phyloP scores from a whole-genome alignment of 2,329 filamentous ascomycete genomes.

The Trichophyton schoenleinii region DNA sequence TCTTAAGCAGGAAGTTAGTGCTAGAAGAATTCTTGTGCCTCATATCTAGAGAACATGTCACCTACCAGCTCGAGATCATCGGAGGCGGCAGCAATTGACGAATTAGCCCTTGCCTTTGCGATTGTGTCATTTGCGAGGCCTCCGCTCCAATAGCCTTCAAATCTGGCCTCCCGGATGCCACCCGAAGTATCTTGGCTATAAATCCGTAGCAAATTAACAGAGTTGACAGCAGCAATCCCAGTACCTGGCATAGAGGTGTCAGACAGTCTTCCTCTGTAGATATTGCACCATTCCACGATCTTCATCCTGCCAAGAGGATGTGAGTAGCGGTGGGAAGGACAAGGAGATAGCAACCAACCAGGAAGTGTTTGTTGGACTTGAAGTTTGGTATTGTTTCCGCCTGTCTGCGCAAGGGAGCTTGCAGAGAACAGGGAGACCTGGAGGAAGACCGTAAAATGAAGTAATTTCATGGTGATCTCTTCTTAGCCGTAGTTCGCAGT shows the following conservation, averaged over 20 bases:
- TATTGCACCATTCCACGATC: background rate
- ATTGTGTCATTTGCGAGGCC: background rate
- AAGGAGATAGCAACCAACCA: background rate
- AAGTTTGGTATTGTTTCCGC: background rate
- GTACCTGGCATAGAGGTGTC: background rate
- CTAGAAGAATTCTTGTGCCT: background rate
- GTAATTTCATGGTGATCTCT: background rate
- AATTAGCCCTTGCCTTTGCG: background rate
- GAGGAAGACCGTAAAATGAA: background rate
- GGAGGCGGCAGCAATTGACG: background rate
- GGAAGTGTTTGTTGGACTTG: background rate
- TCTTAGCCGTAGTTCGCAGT: background rate
- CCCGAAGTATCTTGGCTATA: slow-evolving; percentile 1
- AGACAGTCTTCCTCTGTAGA: background rate
- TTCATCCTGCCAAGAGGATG: background rate
- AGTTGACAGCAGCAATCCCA: slow-evolving; percentile 2
- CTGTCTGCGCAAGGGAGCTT: background rate
- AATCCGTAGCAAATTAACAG: background rate
- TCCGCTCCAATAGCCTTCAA: slow-evolving; percentile 1
- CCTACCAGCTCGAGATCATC: background rate
- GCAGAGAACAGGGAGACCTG: background rate
- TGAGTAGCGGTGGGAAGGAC: background rate
- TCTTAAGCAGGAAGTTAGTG: background rate
- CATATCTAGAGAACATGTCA: background rate
- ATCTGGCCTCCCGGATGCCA: slow-evolving; percentile 2